These are phyloP conservation scores for Tuber aestivum DNA, from an alignment of 495 filamentous ascomycete species.

Conservation along the genomic window DNA sequence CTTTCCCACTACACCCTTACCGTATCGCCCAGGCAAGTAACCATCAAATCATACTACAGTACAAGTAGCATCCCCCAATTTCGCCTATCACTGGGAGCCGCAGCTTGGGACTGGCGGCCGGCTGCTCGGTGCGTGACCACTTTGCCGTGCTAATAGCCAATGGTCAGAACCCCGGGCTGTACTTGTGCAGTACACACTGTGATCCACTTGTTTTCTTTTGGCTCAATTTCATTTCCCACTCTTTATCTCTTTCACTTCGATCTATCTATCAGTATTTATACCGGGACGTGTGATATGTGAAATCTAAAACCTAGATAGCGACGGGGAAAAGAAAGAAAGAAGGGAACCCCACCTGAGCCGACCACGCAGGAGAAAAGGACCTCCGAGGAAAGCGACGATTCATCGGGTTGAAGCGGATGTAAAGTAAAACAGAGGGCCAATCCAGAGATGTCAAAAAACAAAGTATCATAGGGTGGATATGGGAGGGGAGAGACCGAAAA, in stretches of 20 bases:
- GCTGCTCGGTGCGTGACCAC: background rate
- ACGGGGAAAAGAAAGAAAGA: background rate
- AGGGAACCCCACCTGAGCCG: background rate
- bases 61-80: background rate
- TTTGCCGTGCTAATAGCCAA: background rate
- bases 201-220: background rate
- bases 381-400: background rate
- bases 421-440: background rate
- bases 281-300: background rate
- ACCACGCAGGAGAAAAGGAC: background rate
- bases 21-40: background rate
- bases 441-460: background rate
- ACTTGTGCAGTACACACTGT: background rate
- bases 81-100: background rate
- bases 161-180: background rate
- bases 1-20: background rate
- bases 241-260: background rate
- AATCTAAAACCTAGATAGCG: conserved; percentile 3
- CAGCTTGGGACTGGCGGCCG: background rate
- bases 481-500: too few relatives aligned
- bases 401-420: background rate
- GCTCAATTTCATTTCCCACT: background rate
- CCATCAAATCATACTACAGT: background rate
- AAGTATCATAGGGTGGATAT: background rate
- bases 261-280: background rate